A percentile compares a stretch with the other conserved stretches of the same genome.
These are phyloP conservation scores for Saturnispora besseyi DNA, from an alignment of 805 yeast genomes.

Conservation along the genomic window DNA sequence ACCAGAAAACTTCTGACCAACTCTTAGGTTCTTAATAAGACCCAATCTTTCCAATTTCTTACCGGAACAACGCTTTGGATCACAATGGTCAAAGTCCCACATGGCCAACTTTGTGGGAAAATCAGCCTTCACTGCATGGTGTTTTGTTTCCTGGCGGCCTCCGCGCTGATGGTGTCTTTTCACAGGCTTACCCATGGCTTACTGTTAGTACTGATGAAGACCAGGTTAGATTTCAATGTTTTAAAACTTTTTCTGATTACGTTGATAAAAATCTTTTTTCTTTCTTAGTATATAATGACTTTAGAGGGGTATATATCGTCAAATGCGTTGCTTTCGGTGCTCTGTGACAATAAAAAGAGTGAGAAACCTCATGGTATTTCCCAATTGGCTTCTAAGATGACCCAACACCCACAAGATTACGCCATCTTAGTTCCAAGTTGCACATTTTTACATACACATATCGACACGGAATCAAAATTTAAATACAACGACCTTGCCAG, in stretches of 20 bases:
- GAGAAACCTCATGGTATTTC: neutral
- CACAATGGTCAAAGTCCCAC: slow-evolving; percentile 99
- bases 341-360: neutral
- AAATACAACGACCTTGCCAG: slow-evolving; percentile 46
- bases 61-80: slow-evolving; percentile 95
- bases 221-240: neutral
- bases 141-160: slow-evolving; percentile 24
- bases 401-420: slow-evolving; percentile 39
- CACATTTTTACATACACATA: slow-evolving; percentile 32
- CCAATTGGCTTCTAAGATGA: slow-evolving; percentile 32
- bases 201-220: neutral
- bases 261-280: slow-evolving; percentile 25
- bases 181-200: slow-evolving; percentile 35
- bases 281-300: slow-evolving; percentile 29
- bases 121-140: slow-evolving; percentile 20
- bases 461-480: slow-evolving; percentile 31
- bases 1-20: slow-evolving; percentile 94
- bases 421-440: slow-evolving; percentile 60
- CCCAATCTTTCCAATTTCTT: slow-evolving; percentile 88
- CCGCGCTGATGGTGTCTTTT: slow-evolving; percentile 51
- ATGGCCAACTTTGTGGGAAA: slow-evolving; percentile 86
- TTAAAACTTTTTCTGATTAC: slow-evolving; percentile 30
- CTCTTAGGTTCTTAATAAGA: slow-evolving; percentile 61
- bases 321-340: neutral
- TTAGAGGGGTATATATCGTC: neutral